Evolutionary conservation across 305 asterid species (phyloP).

Genomic region (Fraxinus latifolia): DNA sequence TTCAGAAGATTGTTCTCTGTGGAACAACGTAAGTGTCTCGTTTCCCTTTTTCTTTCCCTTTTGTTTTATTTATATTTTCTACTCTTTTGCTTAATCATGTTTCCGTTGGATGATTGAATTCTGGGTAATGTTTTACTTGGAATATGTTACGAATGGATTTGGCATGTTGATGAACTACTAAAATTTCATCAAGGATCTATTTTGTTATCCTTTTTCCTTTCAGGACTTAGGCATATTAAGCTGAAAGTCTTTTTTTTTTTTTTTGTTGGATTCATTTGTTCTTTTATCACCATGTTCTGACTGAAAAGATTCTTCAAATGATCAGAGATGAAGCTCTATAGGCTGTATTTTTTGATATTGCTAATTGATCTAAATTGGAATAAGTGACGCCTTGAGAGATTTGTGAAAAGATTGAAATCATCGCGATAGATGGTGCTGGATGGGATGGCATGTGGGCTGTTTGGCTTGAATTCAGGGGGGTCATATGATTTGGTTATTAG

Average conservation of each 20-base stretch:
- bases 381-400: background rate
- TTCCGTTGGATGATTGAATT: background rate
- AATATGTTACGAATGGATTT: background rate
- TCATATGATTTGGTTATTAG: background rate
- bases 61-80: background rate
- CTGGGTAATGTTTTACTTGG: background rate
- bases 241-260: background rate
- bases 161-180: background rate
- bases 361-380: constrained; percentile 1
- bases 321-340: background rate
- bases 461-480: background rate
- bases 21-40: constrained; percentile 80
- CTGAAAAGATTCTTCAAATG: background rate
- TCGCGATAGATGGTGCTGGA: background rate
- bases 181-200: constrained; percentile 1
- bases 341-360: background rate
- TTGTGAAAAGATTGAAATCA: background rate
- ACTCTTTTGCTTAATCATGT: constrained; percentile 7
- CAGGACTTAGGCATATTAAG: background rate
- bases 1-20: constrained; percentile 78
- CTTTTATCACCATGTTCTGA: background rate
- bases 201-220: background rate
- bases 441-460: background rate
- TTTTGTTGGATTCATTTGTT: background rate
- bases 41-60: constrained; percentile 11